These are phyloP conservation scores for Gossypium arboreum DNA, from an alignment of 345 rosid species.

Conservation along the genomic window DNA sequence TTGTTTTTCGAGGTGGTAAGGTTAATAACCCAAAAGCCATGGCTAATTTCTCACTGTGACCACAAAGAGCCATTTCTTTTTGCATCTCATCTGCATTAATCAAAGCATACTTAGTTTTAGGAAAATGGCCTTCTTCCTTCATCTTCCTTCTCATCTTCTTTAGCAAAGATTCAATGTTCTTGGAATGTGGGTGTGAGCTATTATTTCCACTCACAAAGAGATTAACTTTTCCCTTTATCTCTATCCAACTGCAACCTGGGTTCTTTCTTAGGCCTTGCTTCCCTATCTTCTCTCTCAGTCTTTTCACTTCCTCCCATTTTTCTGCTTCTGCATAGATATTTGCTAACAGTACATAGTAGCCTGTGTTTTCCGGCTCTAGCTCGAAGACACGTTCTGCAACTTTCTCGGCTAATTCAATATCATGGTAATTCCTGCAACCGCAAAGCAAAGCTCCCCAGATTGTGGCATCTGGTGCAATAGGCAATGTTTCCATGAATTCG, in stretches of 20 bases:
- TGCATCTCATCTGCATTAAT: conserved; percentile 63
- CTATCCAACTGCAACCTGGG: conserved; percentile 86
- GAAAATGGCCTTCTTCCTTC: conserved; percentile 49
- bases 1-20: conserved; percentile 46
- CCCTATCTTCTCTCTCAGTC: conserved; percentile 47
- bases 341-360: conserved; percentile 62
- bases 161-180: conserved; percentile 41
- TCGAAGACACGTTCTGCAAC: conserved; percentile 57
- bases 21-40: conserved; percentile 58
- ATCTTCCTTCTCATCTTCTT: conserved; percentile 44
- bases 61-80: conserved; percentile 62
- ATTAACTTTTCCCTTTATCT: conserved; percentile 51
- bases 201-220: conserved; percentile 58
- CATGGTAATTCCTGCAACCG: conserved; percentile 68
- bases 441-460: conserved; percentile 71
- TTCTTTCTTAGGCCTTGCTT: conserved; percentile 47
- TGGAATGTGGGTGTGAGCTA: conserved; percentile 46
- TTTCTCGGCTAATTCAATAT: conserved; percentile 60
- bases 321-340: conserved; percentile 68
- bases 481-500: conserved; percentile 56
- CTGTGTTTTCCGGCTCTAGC: conserved; percentile 66
- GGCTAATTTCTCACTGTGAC: conserved; percentile 73
- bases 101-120: conserved; percentile 46
- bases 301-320: conserved; percentile 65
- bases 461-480: conserved; percentile 61